Evolutionary conservation across 345 rosid genomes (phyloP), one percentile per base, ranked within the genome.

Genomic region (Euphorbia peplus): DNA sequence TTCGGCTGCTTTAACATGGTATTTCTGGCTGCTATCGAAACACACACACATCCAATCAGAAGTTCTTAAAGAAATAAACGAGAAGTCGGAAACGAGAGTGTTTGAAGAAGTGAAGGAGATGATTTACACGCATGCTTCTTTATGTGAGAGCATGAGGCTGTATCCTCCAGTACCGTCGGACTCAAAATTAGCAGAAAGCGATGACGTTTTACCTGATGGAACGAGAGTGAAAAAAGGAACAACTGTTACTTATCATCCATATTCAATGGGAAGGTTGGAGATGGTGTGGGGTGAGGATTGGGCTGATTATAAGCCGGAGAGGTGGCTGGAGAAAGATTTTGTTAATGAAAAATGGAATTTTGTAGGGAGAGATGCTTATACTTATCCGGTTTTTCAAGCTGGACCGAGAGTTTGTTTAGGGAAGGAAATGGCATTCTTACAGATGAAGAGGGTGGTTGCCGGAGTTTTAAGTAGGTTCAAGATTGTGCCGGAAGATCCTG

Each of bases 1-100:
- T 15, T 87, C 92, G n/a, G 80, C 93, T 15, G 91, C 91, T 15
- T 70, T 90, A 62, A 83, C 85, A 5, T 90, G 96, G 93, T 88
- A 83, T 86, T 86, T 90, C 70, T 86, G 86, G 90, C 63, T 88
- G 9, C 69, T 90, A 26, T 75, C 79, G 0, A 15, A 19, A 19
- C 76, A 85, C 71, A 87, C 89, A 5, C 54, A 67, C 4, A 81
- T 74, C 0, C 88, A 80, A 32, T 15, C 13, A 0, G 73, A 78
- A 55, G 81, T 89, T 26, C 41, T 78, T 4, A 52, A 77, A 24
- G 97, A 91, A 66, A 75, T 83, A 44, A 37, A 29, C 1, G 79
- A 74, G 26, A 75, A 56, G 57, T 69, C 74, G 29, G 70, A 69
- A 12, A 48, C 15, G 13, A 60, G 66, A 1, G 55, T 63, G 25